Evolutionary conservation across 257 asterid genomes (phyloP), one percentile per base, ranked within the genome.

Genomic region (Eucommia ulmoides): DNA sequence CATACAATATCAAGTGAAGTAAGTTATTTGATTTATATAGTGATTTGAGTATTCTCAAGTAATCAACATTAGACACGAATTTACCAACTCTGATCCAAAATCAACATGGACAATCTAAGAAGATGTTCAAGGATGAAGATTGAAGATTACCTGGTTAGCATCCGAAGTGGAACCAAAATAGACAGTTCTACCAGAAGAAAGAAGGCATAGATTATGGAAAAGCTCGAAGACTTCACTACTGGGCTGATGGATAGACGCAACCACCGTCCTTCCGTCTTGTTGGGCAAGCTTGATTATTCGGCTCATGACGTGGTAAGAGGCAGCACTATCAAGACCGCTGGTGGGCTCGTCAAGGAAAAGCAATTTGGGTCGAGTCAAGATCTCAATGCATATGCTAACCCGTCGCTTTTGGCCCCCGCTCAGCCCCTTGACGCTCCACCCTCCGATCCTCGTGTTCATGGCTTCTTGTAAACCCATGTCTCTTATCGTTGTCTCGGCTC

Each of bases 391-490:
- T 45, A 80, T 80, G 60, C 84, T 80, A 0, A 80, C 80, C 64
- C 89, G 70, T 49, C 82, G 63, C 61, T 73, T 80, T 38, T 80
- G 80, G 1, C 89, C 89, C 0, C 89, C 84, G 38, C 89, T 80
- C 0, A 80, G 59, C 0, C 89, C 89, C 62, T 72, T 76, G 1
- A 73, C 77, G n/a, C 67, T 60, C 88, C 84, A 75, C 25, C 83
- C 83, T 53, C 88, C 88, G 11, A 80, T 74, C 53, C 79, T 61
- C 1, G 89, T 74, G 46, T 76, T 41, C 45, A 69, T 47, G 5
- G 82, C 71, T 23, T 76, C 80, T 47, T 61, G 74, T 45, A 80
- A 51, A 0, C 89, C 89, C 89, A 76, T 76, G 33, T 76, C 82
- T 51, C 49, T 69, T 1, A 76, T 80, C 0, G 71, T 61, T 0